phyloP scores from a whole-genome alignment of 1,284 basidiomycete genomes.

The Marasmius fiardii region DNA sequence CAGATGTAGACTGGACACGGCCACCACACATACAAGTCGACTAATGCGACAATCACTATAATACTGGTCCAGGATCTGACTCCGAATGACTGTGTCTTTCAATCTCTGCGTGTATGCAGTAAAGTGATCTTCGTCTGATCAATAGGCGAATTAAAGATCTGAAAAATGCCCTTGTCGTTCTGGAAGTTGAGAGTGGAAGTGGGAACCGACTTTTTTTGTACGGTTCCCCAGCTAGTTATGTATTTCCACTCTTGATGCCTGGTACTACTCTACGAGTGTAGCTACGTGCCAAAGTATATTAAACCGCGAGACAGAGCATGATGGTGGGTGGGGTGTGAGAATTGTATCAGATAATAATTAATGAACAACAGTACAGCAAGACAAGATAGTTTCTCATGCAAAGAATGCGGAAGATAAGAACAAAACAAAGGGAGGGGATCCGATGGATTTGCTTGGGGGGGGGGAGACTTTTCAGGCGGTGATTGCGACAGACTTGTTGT shows the following conservation, averaged over 20 bases:
- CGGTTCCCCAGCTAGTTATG: constrained; percentile 8
- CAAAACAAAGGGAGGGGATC: neutral
- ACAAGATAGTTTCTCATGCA: neutral
- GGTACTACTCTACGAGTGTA: neutral
- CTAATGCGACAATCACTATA: too few species aligned
- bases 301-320: neutral
- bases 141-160: too few species aligned
- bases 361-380: neutral
- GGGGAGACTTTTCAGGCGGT: too few species aligned
- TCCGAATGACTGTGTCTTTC: too few species aligned
- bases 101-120: too few species aligned
- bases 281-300: neutral
- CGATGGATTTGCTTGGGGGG: too few species aligned
- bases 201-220: constrained; percentile 2
- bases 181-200: constrained; percentile 5
- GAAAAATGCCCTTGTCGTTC: neutral
- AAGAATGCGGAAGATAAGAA: too few species aligned
- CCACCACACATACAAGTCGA: too few species aligned
- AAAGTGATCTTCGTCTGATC: too few species aligned
- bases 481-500: too few species aligned
- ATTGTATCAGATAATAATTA: neutral
- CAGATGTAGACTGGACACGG: too few species aligned
- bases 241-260: constrained; percentile 5
- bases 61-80: too few species aligned
- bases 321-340: neutral